phyloP scores from a whole-genome alignment of 805 yeast species.

The Spathaspora hagerdaliae region DNA sequence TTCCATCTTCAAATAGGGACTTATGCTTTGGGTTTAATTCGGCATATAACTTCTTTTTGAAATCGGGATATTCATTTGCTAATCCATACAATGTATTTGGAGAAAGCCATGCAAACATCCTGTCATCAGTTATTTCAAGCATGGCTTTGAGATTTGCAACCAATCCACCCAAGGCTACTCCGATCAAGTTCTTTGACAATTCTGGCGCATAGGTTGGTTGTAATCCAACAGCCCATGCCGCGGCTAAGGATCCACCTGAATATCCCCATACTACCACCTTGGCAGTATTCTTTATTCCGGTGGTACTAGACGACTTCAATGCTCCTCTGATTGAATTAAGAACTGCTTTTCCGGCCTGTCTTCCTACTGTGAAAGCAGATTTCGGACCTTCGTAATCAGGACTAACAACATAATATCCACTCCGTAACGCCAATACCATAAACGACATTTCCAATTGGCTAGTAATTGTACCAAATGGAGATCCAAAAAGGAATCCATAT shows the following conservation, averaged over 20 bases:
- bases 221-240: conserved; percentile 35
- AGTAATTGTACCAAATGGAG: conserved; percentile 8
- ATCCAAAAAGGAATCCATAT: conserved; percentile 16
- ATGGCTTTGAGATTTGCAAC: conserved; percentile 30
- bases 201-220: conserved; percentile 37
- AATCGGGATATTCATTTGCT: conserved; percentile 25
- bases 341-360: conserved; percentile 25
- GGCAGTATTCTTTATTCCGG: conserved; percentile 17
- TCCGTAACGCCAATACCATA: conserved; percentile 16
- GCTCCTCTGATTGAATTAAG: conserved; percentile 30
- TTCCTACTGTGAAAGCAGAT: conserved; percentile 29
- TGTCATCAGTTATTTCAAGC: conserved; percentile 20
- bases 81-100: conserved; percentile 28
- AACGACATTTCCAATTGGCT: conserved; percentile 14
- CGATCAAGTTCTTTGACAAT: conserved; percentile 16
- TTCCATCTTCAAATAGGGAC: conserved; percentile 4
- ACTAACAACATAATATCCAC: conserved; percentile 30
- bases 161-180: conserved; percentile 35
- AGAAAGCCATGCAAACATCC: conserved; percentile 25
- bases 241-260: conserved; percentile 19
- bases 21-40: neutral
- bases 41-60: conserved; percentile 3
- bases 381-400: conserved; percentile 35
- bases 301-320: conserved; percentile 11
- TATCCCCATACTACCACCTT: conserved; percentile 30